A percentile compares a stretch with the other conserved stretches of the same genome.
phyloP scores from a whole-genome alignment of 768 basidiomycete species.

The Coprinopsis marcescibilis region DNA sequence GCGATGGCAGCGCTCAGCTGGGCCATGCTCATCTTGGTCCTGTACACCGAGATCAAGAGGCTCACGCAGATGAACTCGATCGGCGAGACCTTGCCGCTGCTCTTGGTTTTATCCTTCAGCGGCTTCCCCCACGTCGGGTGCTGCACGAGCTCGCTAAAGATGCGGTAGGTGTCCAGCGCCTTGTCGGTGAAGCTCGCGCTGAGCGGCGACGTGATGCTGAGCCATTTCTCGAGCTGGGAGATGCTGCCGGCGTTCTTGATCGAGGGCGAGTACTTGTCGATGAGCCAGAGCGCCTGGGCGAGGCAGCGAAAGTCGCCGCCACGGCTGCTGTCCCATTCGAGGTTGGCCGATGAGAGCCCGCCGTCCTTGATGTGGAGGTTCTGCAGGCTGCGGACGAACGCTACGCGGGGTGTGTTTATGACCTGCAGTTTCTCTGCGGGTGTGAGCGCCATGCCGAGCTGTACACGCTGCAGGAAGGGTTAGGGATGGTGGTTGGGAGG shows the following conservation, averaged over 20 bases:
- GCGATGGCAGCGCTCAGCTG: slow-evolving; percentile 41
- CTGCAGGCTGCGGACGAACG: slow-evolving; percentile 55
- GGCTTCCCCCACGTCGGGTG: slow-evolving; percentile 27
- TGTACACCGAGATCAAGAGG: slow-evolving; percentile 48
- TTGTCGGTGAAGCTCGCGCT: slow-evolving; percentile 22
- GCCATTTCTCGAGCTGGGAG: slow-evolving; percentile 45
- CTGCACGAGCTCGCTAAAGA: slow-evolving; percentile 40
- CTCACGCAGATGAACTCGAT: slow-evolving; percentile 60
- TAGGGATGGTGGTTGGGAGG: not conserved
- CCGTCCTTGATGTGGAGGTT: slow-evolving; percentile 36
- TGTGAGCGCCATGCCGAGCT: slow-evolving; percentile 72
- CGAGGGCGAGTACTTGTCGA: slow-evolving; percentile 32
- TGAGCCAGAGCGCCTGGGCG: slow-evolving; percentile 45
- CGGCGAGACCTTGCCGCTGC: slow-evolving; percentile 50
- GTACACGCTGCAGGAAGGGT: slow-evolving; percentile 49
- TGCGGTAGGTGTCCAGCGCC: slow-evolving; percentile 37
- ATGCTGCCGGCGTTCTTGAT: slow-evolving; percentile 25
- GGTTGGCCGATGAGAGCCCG: slow-evolving; percentile 25
- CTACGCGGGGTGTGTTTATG: slow-evolving; percentile 47
- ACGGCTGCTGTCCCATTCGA: slow-evolving; percentile 44
- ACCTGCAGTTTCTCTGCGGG: slow-evolving; percentile 73
- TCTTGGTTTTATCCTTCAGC: slow-evolving; percentile 38
- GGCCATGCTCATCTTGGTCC: slow-evolving; percentile 27
- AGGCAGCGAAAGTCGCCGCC: slow-evolving; percentile 58
- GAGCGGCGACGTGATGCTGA: slow-evolving; percentile 30